Evolutionary conservation across 164 flowering plant genomes (phyloP), one percentile per base, ranked within the genome.

Genomic region (Echeveria elegans): DNA sequence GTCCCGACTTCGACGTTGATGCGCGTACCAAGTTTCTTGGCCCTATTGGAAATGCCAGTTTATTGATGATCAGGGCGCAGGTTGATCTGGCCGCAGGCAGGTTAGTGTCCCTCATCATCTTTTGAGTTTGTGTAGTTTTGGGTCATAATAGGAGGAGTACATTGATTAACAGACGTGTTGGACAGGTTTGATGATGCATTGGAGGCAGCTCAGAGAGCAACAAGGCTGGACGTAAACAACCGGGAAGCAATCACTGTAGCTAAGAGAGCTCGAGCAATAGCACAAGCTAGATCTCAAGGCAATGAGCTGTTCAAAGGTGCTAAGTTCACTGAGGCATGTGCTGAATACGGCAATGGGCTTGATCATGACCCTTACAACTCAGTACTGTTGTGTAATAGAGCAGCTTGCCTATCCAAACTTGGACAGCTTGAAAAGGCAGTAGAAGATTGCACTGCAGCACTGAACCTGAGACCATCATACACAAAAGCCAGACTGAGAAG

Each of bases 171-270:
- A 18, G 28, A 30, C 9, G 37, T 12, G 18, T 9, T 68, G 9
- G 19, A 26, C 78, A 89, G 96, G 76, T 84, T 87, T 43, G 89
- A 87, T 31, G 87, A 83, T 71, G 96, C 87, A 0, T n/a, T 83
- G 68, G 76, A 63, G 68, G 81, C 80, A 1, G 83, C 83, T 12
- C 74, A 81, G 65, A 69, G 65, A 10, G 96, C 93, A 9, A 76
- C 71, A 28, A 64, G 75, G 64, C 79, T 86, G 3, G 91, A 89
- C 61, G 26, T 80, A 10, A 73, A 77, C 73, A 84, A 77, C 75
- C 77, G 74, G 52, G 93, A 87, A 66, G 84, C 71, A 21, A 73
- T 45, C 43, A 53, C 29, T 29, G 76, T 85, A 59, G 38, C 68
- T 30, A 75, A 82, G 69, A 83, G 68, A 71, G 82, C 84, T 11